Evolutionary conservation across 2,329 filamentous ascomycete species (phyloP).

Genomic region (Metarhizium brunneum): DNA sequence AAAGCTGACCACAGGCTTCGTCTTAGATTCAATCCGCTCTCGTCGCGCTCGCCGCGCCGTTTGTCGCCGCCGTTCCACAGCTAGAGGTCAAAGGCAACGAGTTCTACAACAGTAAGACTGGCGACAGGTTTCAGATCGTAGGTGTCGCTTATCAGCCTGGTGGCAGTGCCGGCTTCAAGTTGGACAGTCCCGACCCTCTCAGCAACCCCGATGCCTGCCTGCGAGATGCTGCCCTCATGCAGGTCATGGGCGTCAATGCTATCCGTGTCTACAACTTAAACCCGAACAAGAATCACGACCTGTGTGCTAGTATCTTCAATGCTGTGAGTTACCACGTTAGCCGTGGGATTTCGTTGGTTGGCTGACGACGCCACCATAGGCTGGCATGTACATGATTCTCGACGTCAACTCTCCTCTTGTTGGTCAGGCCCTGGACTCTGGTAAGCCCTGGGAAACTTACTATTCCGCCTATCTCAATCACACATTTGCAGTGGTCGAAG

Average conservation of each 20-base stretch:
- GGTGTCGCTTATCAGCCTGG: conserved; percentile 63
- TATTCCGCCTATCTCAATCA: conserved; percentile 52
- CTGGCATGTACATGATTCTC: conserved; percentile 60
- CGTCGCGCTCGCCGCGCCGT: conserved; percentile 42
- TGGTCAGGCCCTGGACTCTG: conserved; percentile 47
- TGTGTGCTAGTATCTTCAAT: conserved; percentile 60
- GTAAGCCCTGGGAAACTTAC: conserved; percentile 50
- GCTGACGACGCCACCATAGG: conserved; percentile 19
- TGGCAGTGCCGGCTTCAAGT: conserved; percentile 51
- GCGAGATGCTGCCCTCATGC: conserved; percentile 57
- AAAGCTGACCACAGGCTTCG: conserved; percentile 5
- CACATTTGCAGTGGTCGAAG: conserved; percentile 58
- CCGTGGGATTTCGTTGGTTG: neutral
- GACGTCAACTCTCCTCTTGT: conserved; percentile 58
- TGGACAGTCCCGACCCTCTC: conserved; percentile 46
- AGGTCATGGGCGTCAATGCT: conserved; percentile 55
- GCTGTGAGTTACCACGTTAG: conserved; percentile 25
- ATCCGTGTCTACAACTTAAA: conserved; percentile 63
- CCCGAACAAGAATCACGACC: conserved; percentile 56
- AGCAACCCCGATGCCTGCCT: conserved; percentile 49
- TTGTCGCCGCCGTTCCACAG: conserved; percentile 46
- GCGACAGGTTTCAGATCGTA: conserved; percentile 55
- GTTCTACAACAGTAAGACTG: conserved; percentile 50
- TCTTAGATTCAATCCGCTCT: conserved; percentile 33
- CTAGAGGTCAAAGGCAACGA: conserved; percentile 47